phyloP scores from a whole-genome alignment of 208 protist species.

The Wallacemonas sp. region DNA sequence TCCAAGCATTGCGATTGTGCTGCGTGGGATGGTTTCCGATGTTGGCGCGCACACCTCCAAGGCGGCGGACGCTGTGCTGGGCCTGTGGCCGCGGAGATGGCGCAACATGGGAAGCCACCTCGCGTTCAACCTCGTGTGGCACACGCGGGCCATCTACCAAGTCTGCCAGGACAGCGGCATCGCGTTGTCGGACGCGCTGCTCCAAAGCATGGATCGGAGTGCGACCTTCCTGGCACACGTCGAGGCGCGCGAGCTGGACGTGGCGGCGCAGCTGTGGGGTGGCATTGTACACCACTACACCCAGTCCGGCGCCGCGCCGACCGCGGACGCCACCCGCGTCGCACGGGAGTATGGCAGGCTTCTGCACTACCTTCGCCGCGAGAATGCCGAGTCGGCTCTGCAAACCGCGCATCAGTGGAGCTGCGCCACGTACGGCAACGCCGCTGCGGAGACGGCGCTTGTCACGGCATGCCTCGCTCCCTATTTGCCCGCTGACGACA shows the following conservation, averaged over 20 bases:
- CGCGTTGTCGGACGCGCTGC: conserved; percentile 18
- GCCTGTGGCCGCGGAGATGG: conserved; percentile 80
- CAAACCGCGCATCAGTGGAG: conserved; percentile 40
- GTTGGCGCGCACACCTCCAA: background rate
- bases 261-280: conserved; percentile 77
- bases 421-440: conserved; percentile 42
- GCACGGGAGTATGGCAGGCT: conserved; percentile 73
- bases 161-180: background rate
- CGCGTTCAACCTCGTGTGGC: conserved; percentile 69
- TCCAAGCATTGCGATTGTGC: conserved; percentile 25
- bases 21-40: conserved; percentile 10
- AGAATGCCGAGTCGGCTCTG: conserved; percentile 51
- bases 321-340: conserved; percentile 51
- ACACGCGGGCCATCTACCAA: conserved; percentile 51
- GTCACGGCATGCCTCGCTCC: conserved; percentile 72
- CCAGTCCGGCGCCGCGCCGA: background rate
- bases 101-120: conserved; percentile 56
- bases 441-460: conserved; percentile 61
- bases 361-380: conserved; percentile 71
- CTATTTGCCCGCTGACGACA: conserved; percentile 46
- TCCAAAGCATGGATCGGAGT: conserved; percentile 62
- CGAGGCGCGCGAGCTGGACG: conserved; percentile 50
- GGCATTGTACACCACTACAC: conserved; percentile 25
- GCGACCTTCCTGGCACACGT: conserved; percentile 68
- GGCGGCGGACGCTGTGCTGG: conserved; percentile 34